phyloP scores from a whole-genome alignment of 257 asterid genomes.

The Solanum chiquidenum region DNA sequence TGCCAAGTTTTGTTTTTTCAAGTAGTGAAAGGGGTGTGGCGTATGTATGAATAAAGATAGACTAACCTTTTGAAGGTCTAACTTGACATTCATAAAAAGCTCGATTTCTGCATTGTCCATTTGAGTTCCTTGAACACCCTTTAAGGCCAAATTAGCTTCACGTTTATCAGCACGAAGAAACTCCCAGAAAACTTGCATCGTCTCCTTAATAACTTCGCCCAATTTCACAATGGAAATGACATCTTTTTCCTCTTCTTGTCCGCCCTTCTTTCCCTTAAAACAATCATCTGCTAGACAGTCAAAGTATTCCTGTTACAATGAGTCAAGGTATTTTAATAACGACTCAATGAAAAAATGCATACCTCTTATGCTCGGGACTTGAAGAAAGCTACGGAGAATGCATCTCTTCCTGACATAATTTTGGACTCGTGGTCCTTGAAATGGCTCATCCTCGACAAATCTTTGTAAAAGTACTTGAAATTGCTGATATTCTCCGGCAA shows the following conservation, averaged over 20 bases:
- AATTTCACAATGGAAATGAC: conserved; percentile 34
- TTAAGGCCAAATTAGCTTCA: conserved; percentile 9
- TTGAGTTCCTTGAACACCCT: conserved; percentile 18
- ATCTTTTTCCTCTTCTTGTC: conserved; percentile 23
- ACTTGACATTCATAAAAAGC: conserved; percentile 24
- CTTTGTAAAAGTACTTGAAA: conserved; percentile 74
- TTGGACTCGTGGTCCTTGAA: conserved; percentile 52
- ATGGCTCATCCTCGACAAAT: conserved; percentile 67
- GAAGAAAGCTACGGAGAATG: conserved; percentile 47
- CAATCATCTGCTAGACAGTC: conserved; percentile 44
- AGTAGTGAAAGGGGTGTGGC: neutral
- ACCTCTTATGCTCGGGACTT: conserved; percentile 73
- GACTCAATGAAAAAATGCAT: neutral
- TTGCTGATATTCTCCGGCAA: conserved; percentile 62
- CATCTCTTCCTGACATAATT: conserved; percentile 50
- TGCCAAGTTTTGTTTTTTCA: neutral
- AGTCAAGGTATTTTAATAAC: neutral
- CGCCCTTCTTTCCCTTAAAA: conserved; percentile 36
- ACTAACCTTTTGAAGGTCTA: conserved; percentile 61
- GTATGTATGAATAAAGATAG: neutral
- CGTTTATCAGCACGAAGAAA: conserved; percentile 62
- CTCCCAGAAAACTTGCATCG: conserved; percentile 52
- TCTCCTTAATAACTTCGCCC: conserved; percentile 28
- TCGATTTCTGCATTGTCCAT: conserved; percentile 19
- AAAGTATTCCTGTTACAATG: neutral